Evolutionary conservation across 2,329 filamentous ascomycete species (phyloP).

Genomic region (Laburnicola sp.): DNA sequence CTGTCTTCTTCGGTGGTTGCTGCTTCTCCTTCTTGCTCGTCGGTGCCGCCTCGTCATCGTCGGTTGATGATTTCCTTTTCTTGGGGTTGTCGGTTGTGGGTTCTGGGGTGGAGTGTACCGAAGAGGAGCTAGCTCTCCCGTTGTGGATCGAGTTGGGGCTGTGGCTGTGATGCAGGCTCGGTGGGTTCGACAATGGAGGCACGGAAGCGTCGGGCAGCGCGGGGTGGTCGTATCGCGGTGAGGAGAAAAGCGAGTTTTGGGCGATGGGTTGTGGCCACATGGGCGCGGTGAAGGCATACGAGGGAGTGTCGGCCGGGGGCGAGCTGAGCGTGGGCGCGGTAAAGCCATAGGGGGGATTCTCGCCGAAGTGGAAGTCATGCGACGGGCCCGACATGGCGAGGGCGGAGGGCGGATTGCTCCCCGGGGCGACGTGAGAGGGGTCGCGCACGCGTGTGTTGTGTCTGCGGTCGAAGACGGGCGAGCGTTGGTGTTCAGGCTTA

Average conservation of each 20-base stretch:
- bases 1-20: constrained; percentile 77
- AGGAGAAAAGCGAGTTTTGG: constrained; percentile 34
- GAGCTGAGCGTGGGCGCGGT: constrained; percentile 36
- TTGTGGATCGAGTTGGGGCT: constrained; percentile 43
- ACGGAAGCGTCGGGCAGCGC: constrained; percentile 24
- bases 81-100: constrained; percentile 39
- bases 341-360: constrained; percentile 40
- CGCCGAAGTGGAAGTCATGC: constrained; percentile 40
- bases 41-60: constrained; percentile 58
- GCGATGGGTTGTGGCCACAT: constrained; percentile 32
- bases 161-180: constrained; percentile 41
- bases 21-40: constrained; percentile 57
- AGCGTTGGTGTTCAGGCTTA: constrained; percentile 32
- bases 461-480: constrained; percentile 29
- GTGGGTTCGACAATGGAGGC: constrained; percentile 36
- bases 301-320: constrained; percentile 24
- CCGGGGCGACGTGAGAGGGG: constrained; percentile 18
- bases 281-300: constrained; percentile 25
- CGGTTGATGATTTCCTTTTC: constrained; percentile 47
- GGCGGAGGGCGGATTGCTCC: constrained; percentile 28
- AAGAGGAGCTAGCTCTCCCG: constrained; percentile 40
- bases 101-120: constrained; percentile 67
- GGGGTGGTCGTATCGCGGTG: constrained; percentile 31
- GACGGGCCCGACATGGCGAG: constrained; percentile 24
- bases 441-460: constrained; percentile 30